Conservation (phyloP, 2,329 filamentous ascomycete genomes). For the Fusarium burgessii region DNA sequence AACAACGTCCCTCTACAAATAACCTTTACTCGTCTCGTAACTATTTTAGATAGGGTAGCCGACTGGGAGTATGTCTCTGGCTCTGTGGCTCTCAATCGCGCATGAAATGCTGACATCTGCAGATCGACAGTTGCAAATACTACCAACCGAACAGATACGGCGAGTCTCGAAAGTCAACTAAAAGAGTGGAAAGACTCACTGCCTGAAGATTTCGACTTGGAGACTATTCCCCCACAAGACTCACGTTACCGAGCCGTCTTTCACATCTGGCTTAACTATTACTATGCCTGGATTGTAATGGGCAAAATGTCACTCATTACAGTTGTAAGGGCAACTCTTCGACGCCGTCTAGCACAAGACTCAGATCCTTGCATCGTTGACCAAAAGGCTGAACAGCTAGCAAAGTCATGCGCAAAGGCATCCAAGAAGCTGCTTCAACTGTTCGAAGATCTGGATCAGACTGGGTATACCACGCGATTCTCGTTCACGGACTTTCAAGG, state of each 20-base stretch:
- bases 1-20: background rate
- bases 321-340: background rate
- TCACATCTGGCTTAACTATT: background rate
- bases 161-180: background rate
- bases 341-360: background rate
- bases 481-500: background rate
- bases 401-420: background rate
- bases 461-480: background rate
- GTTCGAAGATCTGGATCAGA: background rate
- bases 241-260: constrained; percentile 1
- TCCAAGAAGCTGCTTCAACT: background rate
- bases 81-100: fast-evolving
- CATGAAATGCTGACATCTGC: background rate
- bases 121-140: background rate
- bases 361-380: background rate
- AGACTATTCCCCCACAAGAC: background rate
- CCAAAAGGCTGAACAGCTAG: background rate
- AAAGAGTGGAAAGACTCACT: constrained; percentile 1
- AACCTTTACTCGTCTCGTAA: background rate
- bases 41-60: background rate
- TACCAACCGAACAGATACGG: background rate
- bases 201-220: background rate
- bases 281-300: background rate
- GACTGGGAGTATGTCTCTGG: background rate
- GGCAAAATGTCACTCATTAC: background rate